Conservation (phyloP, 495 filamentous ascomycete genomes). For the Aspergillus asperescens region DNA sequence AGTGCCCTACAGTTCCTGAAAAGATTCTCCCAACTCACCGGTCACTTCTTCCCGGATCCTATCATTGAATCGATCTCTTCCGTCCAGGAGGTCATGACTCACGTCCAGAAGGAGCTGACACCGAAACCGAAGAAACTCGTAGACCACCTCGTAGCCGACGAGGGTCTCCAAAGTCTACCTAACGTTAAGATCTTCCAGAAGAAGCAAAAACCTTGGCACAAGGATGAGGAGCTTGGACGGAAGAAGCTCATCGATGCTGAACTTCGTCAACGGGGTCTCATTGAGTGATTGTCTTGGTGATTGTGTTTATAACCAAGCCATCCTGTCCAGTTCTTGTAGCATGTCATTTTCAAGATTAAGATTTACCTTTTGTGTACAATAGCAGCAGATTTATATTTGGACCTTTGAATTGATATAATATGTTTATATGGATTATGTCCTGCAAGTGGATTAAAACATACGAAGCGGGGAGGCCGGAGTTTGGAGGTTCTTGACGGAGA, state of each 20-base stretch:
- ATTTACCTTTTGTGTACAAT: conserved; percentile 25
- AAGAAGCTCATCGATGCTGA: conserved; percentile 79
- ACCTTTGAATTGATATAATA: conserved; percentile 8
- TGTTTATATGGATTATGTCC: too few species aligned
- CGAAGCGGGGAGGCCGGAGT: too few species aligned
- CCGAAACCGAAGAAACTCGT: conserved; percentile 56
- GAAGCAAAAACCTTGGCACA: conserved; percentile 60
- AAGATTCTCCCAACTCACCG: conserved; percentile 71
- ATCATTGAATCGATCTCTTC: conserved; percentile 50
- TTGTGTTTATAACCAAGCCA: neutral
- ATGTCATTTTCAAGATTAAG: conserved; percentile 14
- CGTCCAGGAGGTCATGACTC: conserved; percentile 49
- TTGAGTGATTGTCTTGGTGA: conserved; percentile 8
- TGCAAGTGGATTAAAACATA: too few species aligned
- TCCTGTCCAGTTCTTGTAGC: conserved; percentile 19
- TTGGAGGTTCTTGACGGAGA: too few species aligned
- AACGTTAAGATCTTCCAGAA: conserved; percentile 64
- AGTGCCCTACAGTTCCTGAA: conserved; percentile 57
- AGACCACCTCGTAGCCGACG: conserved; percentile 31
- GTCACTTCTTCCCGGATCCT: conserved; percentile 65
- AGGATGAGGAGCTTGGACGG: conserved; percentile 70
- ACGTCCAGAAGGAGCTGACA: conserved; percentile 40
- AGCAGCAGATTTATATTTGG: conserved; percentile 14
- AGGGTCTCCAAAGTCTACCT: conserved; percentile 46
- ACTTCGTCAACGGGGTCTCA: conserved; percentile 56